Evolutionary conservation across 805 yeast species (phyloP).

Genomic region (Brettanomyces bruxellensis): DNA sequence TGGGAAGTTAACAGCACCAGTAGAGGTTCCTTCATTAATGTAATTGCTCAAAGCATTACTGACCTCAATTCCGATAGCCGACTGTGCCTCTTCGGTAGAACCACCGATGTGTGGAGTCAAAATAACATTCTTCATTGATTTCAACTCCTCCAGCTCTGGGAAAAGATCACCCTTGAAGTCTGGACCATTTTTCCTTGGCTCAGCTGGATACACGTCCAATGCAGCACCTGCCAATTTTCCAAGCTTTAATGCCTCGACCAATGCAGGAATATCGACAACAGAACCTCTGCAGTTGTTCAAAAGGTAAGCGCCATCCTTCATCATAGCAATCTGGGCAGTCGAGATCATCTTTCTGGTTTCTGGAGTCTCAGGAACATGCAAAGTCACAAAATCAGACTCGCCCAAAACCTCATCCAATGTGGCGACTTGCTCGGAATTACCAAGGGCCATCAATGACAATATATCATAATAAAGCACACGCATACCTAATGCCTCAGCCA

Average conservation of each 20-base stretch:
- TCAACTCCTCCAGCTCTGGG: constrained; percentile 75
- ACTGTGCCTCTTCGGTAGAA: constrained; percentile 97
- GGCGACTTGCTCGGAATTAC: constrained; percentile 89
- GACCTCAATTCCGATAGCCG: constrained; percentile 95
- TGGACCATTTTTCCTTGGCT: constrained; percentile 95
- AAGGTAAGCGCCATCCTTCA: constrained; percentile 93
- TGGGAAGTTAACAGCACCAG: constrained; percentile 98
- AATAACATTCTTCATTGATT: constrained; percentile 76
- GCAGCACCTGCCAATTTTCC: constrained; percentile 98
- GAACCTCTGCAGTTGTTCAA: constrained; percentile 97
- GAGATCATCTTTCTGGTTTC: constrained; percentile 89
- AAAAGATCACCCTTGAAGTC: constrained; percentile 67
- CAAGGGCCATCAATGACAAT: constrained; percentile 87
- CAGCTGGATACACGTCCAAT: constrained; percentile 90
- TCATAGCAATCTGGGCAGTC: constrained; percentile 84
- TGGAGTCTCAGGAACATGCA: constrained; percentile 90
- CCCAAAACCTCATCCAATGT: constrained; percentile 75
- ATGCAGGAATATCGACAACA: constrained; percentile 92
- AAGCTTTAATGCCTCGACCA: constrained; percentile 81
- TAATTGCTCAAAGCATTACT: constrained; percentile 77
- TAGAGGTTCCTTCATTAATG: constrained; percentile 91
- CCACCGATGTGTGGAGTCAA: constrained; percentile 98
- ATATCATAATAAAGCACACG: constrained; percentile 90
- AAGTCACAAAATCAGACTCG: constrained; percentile 79
- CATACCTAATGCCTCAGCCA: constrained; percentile 98